Evolutionary conservation across 495 filamentous ascomycete species (phyloP), one percentile per base, ranked within the genome.

Genomic region (Choiromyces venosus): DNA sequence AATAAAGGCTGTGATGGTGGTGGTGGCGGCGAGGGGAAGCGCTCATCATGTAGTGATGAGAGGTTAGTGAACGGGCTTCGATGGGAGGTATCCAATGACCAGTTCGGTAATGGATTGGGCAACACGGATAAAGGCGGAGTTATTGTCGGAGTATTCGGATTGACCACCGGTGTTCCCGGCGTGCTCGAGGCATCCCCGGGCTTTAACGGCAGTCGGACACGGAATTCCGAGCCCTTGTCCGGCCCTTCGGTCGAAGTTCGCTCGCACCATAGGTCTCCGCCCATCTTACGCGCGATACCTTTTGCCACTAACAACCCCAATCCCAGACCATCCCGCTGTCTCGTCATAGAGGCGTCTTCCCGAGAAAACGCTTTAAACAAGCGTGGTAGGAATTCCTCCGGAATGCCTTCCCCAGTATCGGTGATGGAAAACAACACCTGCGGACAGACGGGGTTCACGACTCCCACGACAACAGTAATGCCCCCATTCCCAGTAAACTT

Each of bases 221-320:
- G 87, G 79, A 94, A 94, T 71, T 91, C 89, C n/a, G 89, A 87
- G 19, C 91, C 91, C 80, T 85, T 86, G 64, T 86, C 82, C 33
- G 90, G 88, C 1, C 91, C 91, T 7, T 87, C 85, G 3, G 89
- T 92, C 37, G 89, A 87, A 8, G 91, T 91, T 44, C 88, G 85
- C 61, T 91, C 86, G 79, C 90, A 90, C 69, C 87, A 84, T 38
- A 94, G 82, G 78, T 93, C 91, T 52, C 91, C 91, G 14, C 91
- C 90, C 77, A 94, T 88, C 77, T 90, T 92, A 69, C 91, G 84
- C 4, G 91, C 88, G 70, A 92, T 84, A 14, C 91, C 91, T 79
- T 93, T 93, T 14, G 91, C 91, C 37, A 93, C 91, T 67, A 93
- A 84, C 25, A 94, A 83, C 14, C 91, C 91, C 19, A 94, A 85